Evolutionary conservation across 2,329 filamentous ascomycete species (phyloP), one percentile per base, ranked within the genome.

Genomic region (Cryphonectria radicalis): DNA sequence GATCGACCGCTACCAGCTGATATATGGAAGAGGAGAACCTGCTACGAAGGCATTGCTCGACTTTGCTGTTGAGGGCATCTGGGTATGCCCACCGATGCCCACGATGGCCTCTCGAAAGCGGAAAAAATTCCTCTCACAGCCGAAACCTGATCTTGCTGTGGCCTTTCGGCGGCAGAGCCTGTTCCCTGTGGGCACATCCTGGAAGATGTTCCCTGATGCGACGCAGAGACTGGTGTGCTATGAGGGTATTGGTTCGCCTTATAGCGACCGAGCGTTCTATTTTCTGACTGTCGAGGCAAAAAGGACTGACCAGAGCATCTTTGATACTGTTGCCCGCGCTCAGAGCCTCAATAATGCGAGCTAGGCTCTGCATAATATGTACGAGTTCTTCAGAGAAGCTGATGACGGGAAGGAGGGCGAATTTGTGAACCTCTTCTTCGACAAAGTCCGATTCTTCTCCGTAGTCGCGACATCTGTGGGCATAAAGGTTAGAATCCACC

Each of bases 241-340:
- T 19, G 57, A 70, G n/a, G 53, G 40, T 0, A 13, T 32, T 4
- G 14, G 10, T 2, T 40, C 19, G 22, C 40, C 42, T 11, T n/a
- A 19, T 42, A 25, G 43, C 3, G 53, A 46, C 17, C 32, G 68
- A 17, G 57, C 63, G 5, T 66, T 70, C 40, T 40, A 67, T 22
- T 70, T 70, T 5, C 17, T 70, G 25, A 70, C 68, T 2, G 59
- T 70, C 19, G 68, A 70, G n/a, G 68, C 63, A 8, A 70, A 70
- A 22, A 59, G 8, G 32, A 19, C 10, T 1, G 28, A 3, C 17
- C 17, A 0, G 1, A 42, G n/a, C 22, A 25, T 59, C 22, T 25
- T 40, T 6, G 50, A 70, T 17, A 19, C 1, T 4, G 63, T 67
- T 62, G 55, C 37, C 3, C 22, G 66, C 4, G n/a, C 28, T 13